Conservation (phyloP, 805 yeast genomes). For the Yamadazyma nakazawae region DNA sequence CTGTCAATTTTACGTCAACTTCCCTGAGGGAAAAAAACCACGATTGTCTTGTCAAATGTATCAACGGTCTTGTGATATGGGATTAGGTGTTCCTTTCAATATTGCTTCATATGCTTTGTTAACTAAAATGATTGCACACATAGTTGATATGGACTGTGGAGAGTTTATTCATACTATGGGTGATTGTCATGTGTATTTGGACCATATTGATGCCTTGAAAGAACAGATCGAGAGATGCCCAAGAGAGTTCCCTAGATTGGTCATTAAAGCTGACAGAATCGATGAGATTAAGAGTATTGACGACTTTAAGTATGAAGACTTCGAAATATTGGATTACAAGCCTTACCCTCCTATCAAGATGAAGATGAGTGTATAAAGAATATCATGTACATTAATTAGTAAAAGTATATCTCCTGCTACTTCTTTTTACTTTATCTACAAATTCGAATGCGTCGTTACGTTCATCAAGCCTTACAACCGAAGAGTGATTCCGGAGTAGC, state of each 20-base stretch:
- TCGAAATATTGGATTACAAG: constrained; percentile 72
- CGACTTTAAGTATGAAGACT: constrained; percentile 86
- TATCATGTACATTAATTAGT: constrained; percentile 6
- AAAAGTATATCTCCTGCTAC: constrained; percentile 12
- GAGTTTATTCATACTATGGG: constrained; percentile 95
- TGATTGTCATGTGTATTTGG: constrained; percentile 91
- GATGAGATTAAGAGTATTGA: constrained; percentile 62
- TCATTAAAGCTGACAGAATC: constrained; percentile 54
- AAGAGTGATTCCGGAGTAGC: background rate
- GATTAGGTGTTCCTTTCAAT: constrained; percentile 98
- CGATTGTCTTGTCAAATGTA: constrained; percentile 83
- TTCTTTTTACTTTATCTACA: constrained; percentile 1
- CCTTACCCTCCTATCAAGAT: constrained; percentile 84
- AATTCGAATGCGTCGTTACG: constrained; percentile 2
- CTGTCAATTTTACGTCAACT: constrained; percentile 89
- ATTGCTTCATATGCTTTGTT: constrained; percentile 94
- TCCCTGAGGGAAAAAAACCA: constrained; percentile 59
- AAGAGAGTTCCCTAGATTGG: constrained; percentile 72
- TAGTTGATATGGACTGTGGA: constrained; percentile 94
- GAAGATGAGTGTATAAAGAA: constrained; percentile 90
- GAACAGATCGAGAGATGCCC: constrained; percentile 79
- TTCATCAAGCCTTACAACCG: background rate
- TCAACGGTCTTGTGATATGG: constrained; percentile 99
- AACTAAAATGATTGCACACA: constrained; percentile 92
- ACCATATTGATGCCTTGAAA: constrained; percentile 87